phyloP scores from a whole-genome alignment of 2,329 filamentous ascomycete species.

The Pseudogymnoascus sp. region DNA sequence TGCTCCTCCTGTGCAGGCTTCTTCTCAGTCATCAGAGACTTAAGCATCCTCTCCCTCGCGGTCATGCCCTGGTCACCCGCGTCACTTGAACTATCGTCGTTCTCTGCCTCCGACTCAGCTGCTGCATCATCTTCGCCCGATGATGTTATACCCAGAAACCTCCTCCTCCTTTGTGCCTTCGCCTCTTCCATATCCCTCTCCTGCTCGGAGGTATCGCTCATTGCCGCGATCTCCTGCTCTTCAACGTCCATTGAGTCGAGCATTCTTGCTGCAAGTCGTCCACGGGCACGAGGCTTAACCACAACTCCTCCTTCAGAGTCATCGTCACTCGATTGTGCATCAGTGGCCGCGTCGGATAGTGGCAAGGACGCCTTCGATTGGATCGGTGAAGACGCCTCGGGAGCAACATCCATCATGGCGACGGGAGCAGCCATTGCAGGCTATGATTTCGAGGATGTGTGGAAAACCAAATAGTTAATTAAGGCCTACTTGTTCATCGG shows the following conservation, averaged over 20 bases:
- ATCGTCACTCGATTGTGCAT: background rate
- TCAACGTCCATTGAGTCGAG: constrained; percentile 1
- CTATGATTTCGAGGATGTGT: background rate
- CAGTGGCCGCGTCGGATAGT: background rate
- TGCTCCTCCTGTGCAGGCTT: constrained; percentile 2
- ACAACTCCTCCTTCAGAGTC: background rate
- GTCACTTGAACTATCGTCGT: background rate
- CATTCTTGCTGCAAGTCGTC: constrained; percentile 2
- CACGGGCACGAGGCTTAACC: background rate
- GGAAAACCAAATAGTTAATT: background rate
- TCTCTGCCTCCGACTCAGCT: background rate
- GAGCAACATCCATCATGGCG: background rate
- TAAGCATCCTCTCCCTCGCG: background rate
- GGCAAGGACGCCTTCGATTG: background rate
- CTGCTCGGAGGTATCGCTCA: background rate
- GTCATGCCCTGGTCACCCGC: background rate
- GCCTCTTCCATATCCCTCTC: constrained; percentile 3
- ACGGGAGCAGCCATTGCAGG: background rate
- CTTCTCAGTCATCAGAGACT: background rate
- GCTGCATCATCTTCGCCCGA: constrained; percentile 3
- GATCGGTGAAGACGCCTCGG: constrained; percentile 3
- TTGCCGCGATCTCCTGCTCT: background rate
- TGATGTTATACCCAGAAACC: constrained; percentile 2
- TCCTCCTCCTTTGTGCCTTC: background rate
- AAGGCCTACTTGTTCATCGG: background rate